phyloP scores from a whole-genome alignment of 495 filamentous ascomycete species.

The Penicillium paxilli region DNA sequence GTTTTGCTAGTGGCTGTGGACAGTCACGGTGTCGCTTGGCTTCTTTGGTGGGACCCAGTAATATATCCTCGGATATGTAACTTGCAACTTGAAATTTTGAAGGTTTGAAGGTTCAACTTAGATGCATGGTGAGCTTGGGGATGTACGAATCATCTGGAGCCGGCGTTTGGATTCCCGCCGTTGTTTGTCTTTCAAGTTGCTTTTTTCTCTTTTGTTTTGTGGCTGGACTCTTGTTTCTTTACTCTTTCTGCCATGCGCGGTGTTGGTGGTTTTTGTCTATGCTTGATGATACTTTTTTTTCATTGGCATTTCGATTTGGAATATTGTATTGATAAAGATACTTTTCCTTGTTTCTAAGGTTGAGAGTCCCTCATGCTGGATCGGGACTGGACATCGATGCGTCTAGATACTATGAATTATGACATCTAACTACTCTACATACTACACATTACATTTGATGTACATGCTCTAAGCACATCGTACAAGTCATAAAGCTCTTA shows the following conservation, averaged over 20 bases:
- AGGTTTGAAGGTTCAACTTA: no score
- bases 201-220: neutral
- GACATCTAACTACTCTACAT: no score
- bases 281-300: neutral
- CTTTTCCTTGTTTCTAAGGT: neutral
- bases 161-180: neutral
- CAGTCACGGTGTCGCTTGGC: slow-evolving; percentile 9
- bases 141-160: neutral
- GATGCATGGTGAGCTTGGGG: no score
- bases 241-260: neutral
- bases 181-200: neutral
- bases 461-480: no score
- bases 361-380: no score
- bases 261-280: neutral
- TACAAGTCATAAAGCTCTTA: no score
- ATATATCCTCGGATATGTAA: no score
- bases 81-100: no score
- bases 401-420: no score
- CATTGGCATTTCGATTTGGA: neutral
- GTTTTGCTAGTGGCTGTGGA: no score
- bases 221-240: neutral
- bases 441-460: no score
- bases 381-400: no score
- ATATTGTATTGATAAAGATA: neutral
- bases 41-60: slow-evolving; percentile 1